Conservation (phyloP, 1,284 basidiomycete genomes). For the Pisolithus thermaeus region DNA sequence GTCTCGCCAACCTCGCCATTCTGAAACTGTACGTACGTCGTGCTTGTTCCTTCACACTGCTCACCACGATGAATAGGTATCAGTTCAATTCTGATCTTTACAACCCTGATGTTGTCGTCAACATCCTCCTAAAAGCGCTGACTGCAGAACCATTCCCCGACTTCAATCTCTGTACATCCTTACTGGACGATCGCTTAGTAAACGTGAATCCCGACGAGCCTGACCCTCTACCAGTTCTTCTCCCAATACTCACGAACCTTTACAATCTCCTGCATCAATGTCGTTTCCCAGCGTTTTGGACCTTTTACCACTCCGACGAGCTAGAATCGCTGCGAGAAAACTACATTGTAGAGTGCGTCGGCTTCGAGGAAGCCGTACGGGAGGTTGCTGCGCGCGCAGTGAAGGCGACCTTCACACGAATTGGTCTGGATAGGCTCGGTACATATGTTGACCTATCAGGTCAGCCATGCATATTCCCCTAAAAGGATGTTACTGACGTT, state of each 20-base stretch:
- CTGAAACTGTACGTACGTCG: constrained; percentile 62
- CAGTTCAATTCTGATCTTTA: constrained; percentile 95
- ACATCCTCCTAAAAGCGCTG: constrained; percentile 92
- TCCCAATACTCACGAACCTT: constrained; percentile 72
- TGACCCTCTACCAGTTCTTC: constrained; percentile 68
- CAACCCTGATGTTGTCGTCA: constrained; percentile 89
- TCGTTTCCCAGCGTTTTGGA: constrained; percentile 90
- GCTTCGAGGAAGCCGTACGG: constrained; percentile 78
- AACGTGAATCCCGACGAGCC: constrained; percentile 68
- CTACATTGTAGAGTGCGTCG: constrained; percentile 75
- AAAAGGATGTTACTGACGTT: neutral
- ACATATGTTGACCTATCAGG: constrained; percentile 72
- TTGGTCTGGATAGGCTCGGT: constrained; percentile 61
- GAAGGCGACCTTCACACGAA: constrained; percentile 73
- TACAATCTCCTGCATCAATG: constrained; percentile 80
- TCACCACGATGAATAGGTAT: constrained; percentile 53
- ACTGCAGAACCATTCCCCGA: constrained; percentile 81
- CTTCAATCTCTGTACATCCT: constrained; percentile 88
- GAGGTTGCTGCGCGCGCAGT: constrained; percentile 74
- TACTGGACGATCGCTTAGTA: constrained; percentile 72
- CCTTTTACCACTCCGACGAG: constrained; percentile 59
- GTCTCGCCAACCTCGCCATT: constrained; percentile 88
- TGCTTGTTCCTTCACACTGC: neutral
- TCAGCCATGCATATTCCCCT: constrained; percentile 12
- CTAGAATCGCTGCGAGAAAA: constrained; percentile 74